Evolutionary conservation across 768 basidiomycete genomes (phyloP).

Genomic region (Cystobasidium tubakii): DNA sequence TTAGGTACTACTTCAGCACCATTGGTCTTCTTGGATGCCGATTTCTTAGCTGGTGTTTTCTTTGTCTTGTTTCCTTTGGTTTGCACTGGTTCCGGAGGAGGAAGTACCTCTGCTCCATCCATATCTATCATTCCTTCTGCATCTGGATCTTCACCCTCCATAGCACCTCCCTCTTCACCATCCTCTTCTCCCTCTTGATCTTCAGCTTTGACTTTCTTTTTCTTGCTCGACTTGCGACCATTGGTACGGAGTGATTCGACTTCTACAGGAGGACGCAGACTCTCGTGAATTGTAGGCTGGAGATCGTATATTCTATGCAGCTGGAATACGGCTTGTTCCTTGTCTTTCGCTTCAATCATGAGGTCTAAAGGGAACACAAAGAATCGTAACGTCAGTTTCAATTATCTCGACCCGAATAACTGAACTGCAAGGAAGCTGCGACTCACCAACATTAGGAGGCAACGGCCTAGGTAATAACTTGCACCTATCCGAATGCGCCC

Average conservation of each 20-base stretch:
- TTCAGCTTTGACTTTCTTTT: conserved; percentile 42
- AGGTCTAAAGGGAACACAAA: conserved; percentile 36
- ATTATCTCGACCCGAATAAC: no score
- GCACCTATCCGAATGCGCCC: conserved; percentile 82
- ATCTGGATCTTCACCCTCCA: conserved; percentile 1
- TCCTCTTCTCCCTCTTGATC: conserved; percentile 34
- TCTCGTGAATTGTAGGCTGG: conserved; percentile 57
- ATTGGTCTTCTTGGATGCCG: not conserved
- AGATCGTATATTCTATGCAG: conserved; percentile 71
- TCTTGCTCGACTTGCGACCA: conserved; percentile 53
- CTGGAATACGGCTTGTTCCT: conserved; percentile 88
- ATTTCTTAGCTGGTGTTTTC: conserved; percentile 9
- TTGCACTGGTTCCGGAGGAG: not conserved
- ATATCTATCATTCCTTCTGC: conserved; percentile 19
- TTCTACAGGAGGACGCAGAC: conserved; percentile 53
- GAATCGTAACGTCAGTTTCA: no score
- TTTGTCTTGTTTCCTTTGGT: not conserved
- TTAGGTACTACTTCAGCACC: not conserved
- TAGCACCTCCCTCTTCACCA: not conserved
- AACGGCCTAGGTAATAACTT: conserved; percentile 58
- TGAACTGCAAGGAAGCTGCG: not conserved
- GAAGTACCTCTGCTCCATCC: conserved; percentile 13
- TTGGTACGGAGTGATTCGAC: conserved; percentile 53
- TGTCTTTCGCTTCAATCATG: conserved; percentile 64
- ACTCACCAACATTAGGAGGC: conserved; percentile 49